Base-by-base conservation (phyloP, 208 protist genomes). In the Kentomonas sorsogonicus region DNA sequence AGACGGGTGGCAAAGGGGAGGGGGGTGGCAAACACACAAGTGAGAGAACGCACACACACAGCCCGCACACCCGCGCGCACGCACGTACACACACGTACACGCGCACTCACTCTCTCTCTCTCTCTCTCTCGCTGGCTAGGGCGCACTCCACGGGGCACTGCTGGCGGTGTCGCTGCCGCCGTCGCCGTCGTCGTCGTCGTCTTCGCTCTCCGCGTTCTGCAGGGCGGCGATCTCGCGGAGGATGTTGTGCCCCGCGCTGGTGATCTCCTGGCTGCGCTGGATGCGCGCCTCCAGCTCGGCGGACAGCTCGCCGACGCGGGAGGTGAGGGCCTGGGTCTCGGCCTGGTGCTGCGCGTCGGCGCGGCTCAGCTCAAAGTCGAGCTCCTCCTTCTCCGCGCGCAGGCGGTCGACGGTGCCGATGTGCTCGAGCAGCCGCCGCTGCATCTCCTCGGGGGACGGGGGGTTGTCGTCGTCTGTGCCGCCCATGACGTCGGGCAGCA, bases 271-370 rank as follows among this genome's bases (percentile, higher is more conserved):
- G n/a, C n/a, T 11, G 16, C 66, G 46, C 7, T 53, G 43, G 3
- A 71, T 66, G 41, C 60, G 69, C 26, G 63, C 50, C 15, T 67
- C 65, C 15, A 84, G 36, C 63, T 89, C 81, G 13, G 48, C 55
- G 27, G 57, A 22, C 13, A 89, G 69, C 0, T 73, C 81, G n/a
- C 25, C 43, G 43, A 27, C 43, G 43, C n/a, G n/a, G 22, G 43
- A 26, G 43, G 43, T 48, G 43, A 22, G 11, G n/a, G 43, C 43
- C 7, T 13, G 16, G 43, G 43, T 48, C 13, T 26, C 43, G 9
- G 6, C 43, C 9, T 9, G 6, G 18, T 47, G 18, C 22, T 47
- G 9, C 9, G 13, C 7, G 9, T 47, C 53, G 0, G 15, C 41
- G 40, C 27, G 36, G 33, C 41, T 39, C 3, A 60, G 41, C 13